phyloP scores from a whole-genome alignment of 257 asterid species.

The Nicotiana attenuata region DNA sequence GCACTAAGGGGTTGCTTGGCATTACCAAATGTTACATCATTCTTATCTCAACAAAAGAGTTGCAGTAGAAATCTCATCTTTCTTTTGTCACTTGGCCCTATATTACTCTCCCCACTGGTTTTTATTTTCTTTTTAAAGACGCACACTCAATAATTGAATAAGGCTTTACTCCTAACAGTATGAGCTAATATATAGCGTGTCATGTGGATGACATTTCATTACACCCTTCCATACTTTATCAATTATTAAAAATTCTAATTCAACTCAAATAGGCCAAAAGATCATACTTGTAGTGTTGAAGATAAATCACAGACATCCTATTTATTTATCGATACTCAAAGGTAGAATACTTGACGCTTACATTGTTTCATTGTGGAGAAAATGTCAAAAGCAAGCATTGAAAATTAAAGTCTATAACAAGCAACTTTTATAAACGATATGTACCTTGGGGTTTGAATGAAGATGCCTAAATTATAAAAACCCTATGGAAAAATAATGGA shows the following conservation, averaged over 20 bases:
- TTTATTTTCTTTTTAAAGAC: too few species aligned
- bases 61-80: too few species aligned
- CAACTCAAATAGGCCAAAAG: background rate
- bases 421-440: too few species aligned
- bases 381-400: background rate
- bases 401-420: too few species aligned
- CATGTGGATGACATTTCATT: too few species aligned
- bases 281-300: background rate
- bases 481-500: background rate
- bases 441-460: too few species aligned
- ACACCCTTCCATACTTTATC: background rate
- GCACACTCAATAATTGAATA: background rate
- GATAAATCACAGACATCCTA: background rate
- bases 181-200: too few species aligned
- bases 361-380: background rate
- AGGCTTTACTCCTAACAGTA: background rate
- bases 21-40: too few species aligned
- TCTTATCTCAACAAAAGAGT: too few species aligned
- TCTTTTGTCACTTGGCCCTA: background rate
- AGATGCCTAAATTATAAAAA: background rate
- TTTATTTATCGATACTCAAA: background rate
- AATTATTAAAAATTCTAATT: background rate
- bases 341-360: background rate
- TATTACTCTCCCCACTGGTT: background rate
- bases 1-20: too few species aligned